Conservation (phyloP, 2,329 filamentous ascomycete genomes). For the Hypoxylon sp. region DNA sequence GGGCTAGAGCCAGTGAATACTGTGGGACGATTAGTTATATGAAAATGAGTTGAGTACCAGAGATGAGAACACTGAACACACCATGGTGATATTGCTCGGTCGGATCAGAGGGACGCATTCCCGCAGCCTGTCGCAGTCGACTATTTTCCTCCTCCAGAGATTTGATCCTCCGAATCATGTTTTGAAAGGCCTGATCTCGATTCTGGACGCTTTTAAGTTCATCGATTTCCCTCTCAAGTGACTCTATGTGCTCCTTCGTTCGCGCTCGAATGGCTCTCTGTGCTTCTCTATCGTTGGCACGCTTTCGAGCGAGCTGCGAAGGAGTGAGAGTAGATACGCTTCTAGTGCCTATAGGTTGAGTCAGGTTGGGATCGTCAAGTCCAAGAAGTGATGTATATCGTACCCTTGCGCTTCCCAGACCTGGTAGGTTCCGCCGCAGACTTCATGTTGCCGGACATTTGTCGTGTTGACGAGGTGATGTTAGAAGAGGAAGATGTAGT, state of each 20-base stretch:
- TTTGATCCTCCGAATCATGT: conserved; percentile 61
- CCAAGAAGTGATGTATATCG: conserved; percentile 2
- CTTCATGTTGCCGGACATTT: conserved; percentile 40
- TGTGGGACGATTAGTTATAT: conserved; percentile 22
- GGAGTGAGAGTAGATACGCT: conserved; percentile 89
- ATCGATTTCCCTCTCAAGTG: conserved; percentile 76
- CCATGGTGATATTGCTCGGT: conserved; percentile 41
- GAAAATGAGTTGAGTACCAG: background rate
- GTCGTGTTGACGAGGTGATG: too few species aligned
- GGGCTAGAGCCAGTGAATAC: conserved; percentile 50
- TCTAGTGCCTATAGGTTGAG: conserved; percentile 63
- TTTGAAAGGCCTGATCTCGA: conserved; percentile 61
- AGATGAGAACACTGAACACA: conserved; percentile 25
- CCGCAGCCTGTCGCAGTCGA: conserved; percentile 56
- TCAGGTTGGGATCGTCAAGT: conserved; percentile 5
- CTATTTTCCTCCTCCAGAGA: conserved; percentile 62
- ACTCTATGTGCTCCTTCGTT: conserved; percentile 86
- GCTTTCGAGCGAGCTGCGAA: conserved; percentile 87
- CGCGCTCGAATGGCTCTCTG: conserved; percentile 87
- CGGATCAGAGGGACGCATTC: conserved; percentile 47
- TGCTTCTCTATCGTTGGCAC: conserved; percentile 90
- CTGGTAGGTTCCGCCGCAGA: conserved; percentile 37
- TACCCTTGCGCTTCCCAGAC: conserved; percentile 47
- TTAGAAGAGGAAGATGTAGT: conserved; percentile 21
- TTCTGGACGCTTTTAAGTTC: conserved; percentile 67